Evolutionary conservation across 1,284 basidiomycete genomes (phyloP).

Genomic region (Cystobasidium slooffiae): DNA sequence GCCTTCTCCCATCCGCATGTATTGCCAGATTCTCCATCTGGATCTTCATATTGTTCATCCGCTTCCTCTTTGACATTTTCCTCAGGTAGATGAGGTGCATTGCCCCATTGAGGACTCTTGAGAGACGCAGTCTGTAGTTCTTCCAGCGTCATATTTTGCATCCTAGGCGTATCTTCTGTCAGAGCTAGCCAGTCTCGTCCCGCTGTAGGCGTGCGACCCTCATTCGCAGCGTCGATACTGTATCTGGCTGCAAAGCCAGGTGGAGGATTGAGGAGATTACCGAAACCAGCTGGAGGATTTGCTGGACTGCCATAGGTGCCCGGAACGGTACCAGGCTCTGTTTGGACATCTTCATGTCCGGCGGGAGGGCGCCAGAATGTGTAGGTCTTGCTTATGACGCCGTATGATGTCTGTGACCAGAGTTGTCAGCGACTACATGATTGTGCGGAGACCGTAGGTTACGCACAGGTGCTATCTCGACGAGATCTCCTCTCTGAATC

Average conservation of each 20-base stretch:
- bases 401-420: conserved; percentile 36
- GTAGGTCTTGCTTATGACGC: conserved; percentile 44
- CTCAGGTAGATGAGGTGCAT: conserved; percentile 25
- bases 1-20: conserved; percentile 36
- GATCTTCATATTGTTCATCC: conserved; percentile 30
- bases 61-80: conserved; percentile 8
- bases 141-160: conserved; percentile 32
- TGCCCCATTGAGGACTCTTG: conserved; percentile 4
- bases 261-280: conserved; percentile 12
- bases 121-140: conserved; percentile 39
- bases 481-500: conserved; percentile 60
- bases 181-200: conserved; percentile 21
- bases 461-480: conserved; percentile 50
- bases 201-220: conserved; percentile 9
- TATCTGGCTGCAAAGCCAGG: conserved; percentile 18
- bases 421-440: background rate
- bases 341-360: conserved; percentile 40
- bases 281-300: conserved; percentile 28
- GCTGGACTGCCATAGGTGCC: conserved; percentile 41
- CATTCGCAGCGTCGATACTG: background rate
- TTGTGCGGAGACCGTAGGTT: too few species aligned
- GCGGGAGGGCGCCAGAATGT: conserved; percentile 44
- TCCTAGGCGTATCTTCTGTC: conserved; percentile 35
- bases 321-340: conserved; percentile 33
- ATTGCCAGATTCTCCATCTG: conserved; percentile 31